Evolutionary conservation across 768 basidiomycete species (phyloP), one percentile per base, ranked within the genome.

Genomic region (Russula foetens): DNA sequence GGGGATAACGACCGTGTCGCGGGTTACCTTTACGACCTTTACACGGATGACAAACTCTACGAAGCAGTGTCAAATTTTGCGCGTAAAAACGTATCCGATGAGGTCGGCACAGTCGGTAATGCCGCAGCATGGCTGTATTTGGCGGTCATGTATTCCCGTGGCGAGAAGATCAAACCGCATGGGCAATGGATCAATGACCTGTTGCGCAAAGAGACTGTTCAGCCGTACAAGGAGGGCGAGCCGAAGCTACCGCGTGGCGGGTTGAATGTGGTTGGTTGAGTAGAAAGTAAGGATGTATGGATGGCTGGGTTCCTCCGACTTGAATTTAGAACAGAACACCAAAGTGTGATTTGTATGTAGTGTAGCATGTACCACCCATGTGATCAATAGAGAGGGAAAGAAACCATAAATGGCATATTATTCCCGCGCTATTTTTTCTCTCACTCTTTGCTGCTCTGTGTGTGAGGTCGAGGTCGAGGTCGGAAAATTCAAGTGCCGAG

Each of bases 141-240:
- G 56, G 90, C 90, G 9, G 87, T 90, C 56, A 89, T 90, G 85
- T 89, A 86, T 60, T 71, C 72, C 58, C 85, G 88, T 62, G 88
- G 88, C 11, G 77, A 83, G 72, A 89, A 88, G 77, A 76, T 92
- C 66, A 77, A 84, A 75, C 90, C 90, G 24, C 81, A 86, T 14
- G 90, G 90, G 41, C 85, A 85, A 50, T 92, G 90, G 90, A 72
- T 92, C 73, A 92, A 92, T 67, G 90, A 92, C 70, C 71, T 92
- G 73, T 72, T 89, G 65, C 80, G 90, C 31, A 78, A 81, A 67
- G 90, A 91, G 73, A 89, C 85, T 33, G 82, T 83, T 29, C 86
- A 91, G 70, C 77, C 75, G 14, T 92, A 92, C 71, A 71, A 72
- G 50, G 73, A 76, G 23, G 84, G 77, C 14, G 90, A 92, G 71